These are phyloP conservation scores for Erigeron philadelphicus DNA, from an alignment of 140 eudicot species.

Conservation along the genomic window DNA sequence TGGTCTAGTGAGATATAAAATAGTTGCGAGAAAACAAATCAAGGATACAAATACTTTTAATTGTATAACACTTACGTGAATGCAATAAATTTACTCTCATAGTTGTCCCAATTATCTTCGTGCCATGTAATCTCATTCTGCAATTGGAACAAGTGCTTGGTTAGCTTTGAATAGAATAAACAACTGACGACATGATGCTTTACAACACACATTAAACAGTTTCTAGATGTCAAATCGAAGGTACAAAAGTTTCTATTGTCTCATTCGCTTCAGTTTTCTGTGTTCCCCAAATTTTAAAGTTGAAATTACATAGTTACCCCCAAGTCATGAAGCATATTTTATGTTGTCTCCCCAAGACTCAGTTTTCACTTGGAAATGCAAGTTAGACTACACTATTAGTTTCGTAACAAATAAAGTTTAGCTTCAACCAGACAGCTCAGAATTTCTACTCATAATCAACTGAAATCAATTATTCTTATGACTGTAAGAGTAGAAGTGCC, in stretches of 20 bases:
- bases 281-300: not conserved
- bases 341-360: not conserved
- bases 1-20: conserved; percentile 10
- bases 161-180: conserved; percentile 1
- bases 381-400: not conserved
- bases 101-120: conserved; percentile 84
- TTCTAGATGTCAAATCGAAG: not conserved
- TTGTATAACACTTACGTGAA: conserved; percentile 56
- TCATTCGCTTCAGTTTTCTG: not conserved
- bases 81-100: conserved; percentile 86
- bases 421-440: not conserved
- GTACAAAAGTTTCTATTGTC: not conserved
- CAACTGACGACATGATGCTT: not conserved
- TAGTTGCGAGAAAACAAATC: conserved; percentile 8
- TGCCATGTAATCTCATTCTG: conserved; percentile 95
- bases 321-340: not conserved
- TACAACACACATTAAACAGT: not conserved
- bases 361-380: not conserved
- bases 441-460: not conserved
- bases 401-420: not conserved
- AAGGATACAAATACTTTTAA: not conserved
- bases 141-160: conserved; percentile 17
- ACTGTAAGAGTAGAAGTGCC: not conserved
- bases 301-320: not conserved
- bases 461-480: not conserved